Base-by-base conservation (phyloP, 257 asterid genomes). In the Mitragyna speciosa region DNA sequence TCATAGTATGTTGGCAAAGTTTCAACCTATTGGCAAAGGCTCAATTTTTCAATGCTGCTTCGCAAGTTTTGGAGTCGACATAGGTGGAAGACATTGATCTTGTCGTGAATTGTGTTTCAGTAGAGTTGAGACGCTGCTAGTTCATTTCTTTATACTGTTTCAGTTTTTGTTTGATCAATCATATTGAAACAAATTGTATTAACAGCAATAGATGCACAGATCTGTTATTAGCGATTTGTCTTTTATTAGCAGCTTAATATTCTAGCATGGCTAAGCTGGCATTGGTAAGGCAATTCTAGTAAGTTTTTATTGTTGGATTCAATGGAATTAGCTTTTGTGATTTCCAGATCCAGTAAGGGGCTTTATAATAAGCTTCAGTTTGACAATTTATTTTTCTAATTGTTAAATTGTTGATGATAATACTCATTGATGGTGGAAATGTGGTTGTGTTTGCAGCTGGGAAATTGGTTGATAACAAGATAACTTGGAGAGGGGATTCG, bases 401-500 rank as follows among this genome's bases (percentile, higher is more conserved):
- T 56, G 26, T 28, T 19, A 19, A 66, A 31, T 31, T 41, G 26
- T 54, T 75, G 33, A 36, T 47, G 59, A 68, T 81, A 52, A 10
- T 70, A 12, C 75, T 75, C 12, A 19, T 4, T 72, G 43, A 82
- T 49, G 78, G 51, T 71, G 80, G 72, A 56, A 69, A 72, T 28
- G 31, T 83, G 7, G 45, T 74, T 69, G 54, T 9, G 49, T 72
- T 56, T 87, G 87, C 93, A 93, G 99, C 99, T 16, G 99, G 99
- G 49, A 93, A 88, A 76, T 76, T 95, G 90, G 96, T 73, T 68
- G 77, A 90, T 16, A 92, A 90, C 69, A 66, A 39, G 64, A 92
- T 95, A 80, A 19, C 88, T 0, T 95, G 99, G 99, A 84, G 99
- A 81, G 99, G 97, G 45, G 89, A 92, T 82, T 95, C 99, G 19